phyloP scores from a whole-genome alignment of 495 filamentous ascomycete genomes.

The Tuber indicum region DNA sequence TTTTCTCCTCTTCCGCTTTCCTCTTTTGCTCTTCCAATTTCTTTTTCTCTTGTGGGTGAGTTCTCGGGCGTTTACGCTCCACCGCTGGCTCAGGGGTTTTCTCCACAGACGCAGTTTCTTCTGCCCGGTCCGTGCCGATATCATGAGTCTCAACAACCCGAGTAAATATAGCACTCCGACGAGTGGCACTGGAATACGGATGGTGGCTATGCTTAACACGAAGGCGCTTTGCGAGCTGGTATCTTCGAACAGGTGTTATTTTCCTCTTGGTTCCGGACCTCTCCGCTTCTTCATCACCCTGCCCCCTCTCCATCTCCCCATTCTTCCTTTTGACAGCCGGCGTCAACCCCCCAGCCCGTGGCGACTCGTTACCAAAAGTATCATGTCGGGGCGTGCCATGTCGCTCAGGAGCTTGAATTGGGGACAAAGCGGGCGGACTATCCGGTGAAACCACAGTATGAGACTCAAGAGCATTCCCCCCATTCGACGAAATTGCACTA shows the following conservation, averaged over 20 bases:
- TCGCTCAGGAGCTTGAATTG: background rate
- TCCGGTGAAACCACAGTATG: background rate
- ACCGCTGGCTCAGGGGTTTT: background rate
- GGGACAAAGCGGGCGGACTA: background rate
- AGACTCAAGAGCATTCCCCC: background rate
- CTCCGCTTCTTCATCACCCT: background rate
- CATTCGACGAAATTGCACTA: slow-evolving; percentile 18
- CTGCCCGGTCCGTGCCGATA: slow-evolving; percentile 19
- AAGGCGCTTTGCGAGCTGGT: slow-evolving; percentile 31
- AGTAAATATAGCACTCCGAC: slow-evolving; percentile 33
- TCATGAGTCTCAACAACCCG: slow-evolving; percentile 14
- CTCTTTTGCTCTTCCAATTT: slow-evolving; percentile 21
- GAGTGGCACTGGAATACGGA: slow-evolving; percentile 23
- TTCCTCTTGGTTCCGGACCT: background rate
- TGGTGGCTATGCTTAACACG: slow-evolving; percentile 32
- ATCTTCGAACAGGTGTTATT: slow-evolving; percentile 24
- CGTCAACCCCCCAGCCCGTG: slow-evolving; percentile 1
- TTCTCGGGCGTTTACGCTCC: slow-evolving; percentile 31
- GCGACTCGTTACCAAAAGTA: background rate
- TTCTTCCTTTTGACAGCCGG: slow-evolving; percentile 4
- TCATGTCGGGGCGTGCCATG: background rate
- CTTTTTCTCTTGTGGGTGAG: slow-evolving; percentile 35
- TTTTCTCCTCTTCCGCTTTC: slow-evolving; percentile 23
- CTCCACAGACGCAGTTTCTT: slow-evolving; percentile 9
- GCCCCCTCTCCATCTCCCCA: background rate